Evolutionary conservation across 805 yeast genomes (phyloP).

Genomic region (Schizosaccharomyces octosporus): DNA sequence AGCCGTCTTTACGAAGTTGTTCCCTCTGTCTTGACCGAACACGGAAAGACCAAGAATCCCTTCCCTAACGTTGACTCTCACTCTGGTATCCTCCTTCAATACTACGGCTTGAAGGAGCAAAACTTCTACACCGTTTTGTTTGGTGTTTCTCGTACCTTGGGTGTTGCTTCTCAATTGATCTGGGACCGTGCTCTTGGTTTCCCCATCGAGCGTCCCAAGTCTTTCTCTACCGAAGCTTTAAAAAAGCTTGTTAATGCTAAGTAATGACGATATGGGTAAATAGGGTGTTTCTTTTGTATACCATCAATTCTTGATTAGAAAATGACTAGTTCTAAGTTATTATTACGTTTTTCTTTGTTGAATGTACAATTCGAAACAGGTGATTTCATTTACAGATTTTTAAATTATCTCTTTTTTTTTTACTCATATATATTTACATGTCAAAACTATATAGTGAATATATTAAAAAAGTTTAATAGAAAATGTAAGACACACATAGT

Average conservation of each 20-base stretch:
- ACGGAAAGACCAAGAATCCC: constrained; percentile 71
- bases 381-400: neutral
- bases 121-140: constrained; percentile 58
- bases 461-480: too few species aligned
- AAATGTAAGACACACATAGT: neutral
- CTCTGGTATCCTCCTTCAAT: constrained; percentile 55
- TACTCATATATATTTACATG: neutral
- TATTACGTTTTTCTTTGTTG: neutral
- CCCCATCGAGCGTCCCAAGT: constrained; percentile 68
- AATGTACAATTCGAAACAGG: neutral
- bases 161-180: constrained; percentile 54
- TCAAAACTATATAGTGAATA: neutral
- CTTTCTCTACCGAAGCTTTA: constrained; percentile 83
- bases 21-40: constrained; percentile 47
- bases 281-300: neutral
- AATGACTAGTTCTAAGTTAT: neutral
- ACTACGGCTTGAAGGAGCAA: constrained; percentile 53
- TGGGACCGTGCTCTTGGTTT: constrained; percentile 56
- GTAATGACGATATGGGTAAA: constrained; percentile 1
- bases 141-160: constrained; percentile 62
- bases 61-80: constrained; percentile 66
- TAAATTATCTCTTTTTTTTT: neutral
- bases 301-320: neutral
- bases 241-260: constrained; percentile 33
- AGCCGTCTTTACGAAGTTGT: constrained; percentile 42